phyloP scores from a whole-genome alignment of 1,139 yeast species.

The Pneumocystis murina region DNA sequence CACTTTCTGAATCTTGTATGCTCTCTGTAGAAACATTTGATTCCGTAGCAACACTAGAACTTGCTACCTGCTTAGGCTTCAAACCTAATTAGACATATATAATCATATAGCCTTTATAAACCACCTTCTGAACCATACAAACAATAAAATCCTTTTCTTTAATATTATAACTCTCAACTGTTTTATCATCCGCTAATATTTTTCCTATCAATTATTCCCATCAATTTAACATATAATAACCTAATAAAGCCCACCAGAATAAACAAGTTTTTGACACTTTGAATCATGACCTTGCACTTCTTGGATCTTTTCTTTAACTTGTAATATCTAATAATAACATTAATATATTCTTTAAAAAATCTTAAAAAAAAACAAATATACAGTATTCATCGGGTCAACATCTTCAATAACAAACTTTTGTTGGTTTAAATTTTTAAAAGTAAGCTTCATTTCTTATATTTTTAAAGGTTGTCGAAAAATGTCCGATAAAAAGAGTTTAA shows the following conservation, averaged over 20 bases:
- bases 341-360: neutral
- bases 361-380: conserved; percentile 22
- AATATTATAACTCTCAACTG: conserved; percentile 55
- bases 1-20: conserved; percentile 19
- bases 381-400: conserved; percentile 54
- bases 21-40: neutral
- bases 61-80: neutral
- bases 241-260: conserved; percentile 42
- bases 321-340: conserved; percentile 33
- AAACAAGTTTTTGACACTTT: conserved; percentile 71
- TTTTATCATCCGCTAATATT: conserved; percentile 70
- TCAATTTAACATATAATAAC: neutral
- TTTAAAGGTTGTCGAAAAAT: conserved; percentile 9
- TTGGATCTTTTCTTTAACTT: conserved; percentile 63
- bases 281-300: conserved; percentile 53
- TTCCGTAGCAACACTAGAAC: neutral
- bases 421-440: conserved; percentile 84
- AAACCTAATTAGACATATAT: neutral
- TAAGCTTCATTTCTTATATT: conserved; percentile 47
- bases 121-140: conserved; percentile 47
- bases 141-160: conserved; percentile 85
- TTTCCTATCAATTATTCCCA: conserved; percentile 30
- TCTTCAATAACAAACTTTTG: conserved; percentile 63
- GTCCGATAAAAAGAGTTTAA: neutral
- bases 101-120: neutral